Base-by-base conservation (phyloP, 306 rosid species). In the Cicer arietinum region DNA sequence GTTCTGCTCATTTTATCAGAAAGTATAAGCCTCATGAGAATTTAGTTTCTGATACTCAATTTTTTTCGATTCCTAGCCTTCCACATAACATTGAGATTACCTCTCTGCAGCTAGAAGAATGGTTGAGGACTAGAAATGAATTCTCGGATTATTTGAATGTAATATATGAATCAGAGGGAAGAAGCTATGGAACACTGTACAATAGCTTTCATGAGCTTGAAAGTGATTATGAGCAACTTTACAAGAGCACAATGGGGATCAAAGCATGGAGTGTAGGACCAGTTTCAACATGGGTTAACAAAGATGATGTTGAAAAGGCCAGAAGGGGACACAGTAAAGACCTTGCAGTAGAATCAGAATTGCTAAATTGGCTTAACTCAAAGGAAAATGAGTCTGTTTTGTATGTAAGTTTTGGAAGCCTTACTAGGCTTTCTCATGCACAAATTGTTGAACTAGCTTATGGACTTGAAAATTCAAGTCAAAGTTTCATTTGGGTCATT, bases 241-340 rank as follows among this genome's bases (percentile, higher is more conserved):
- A 81, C 10, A 46, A 60, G 52, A 62, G 12, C 12, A 52, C 73
- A 5, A 11, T 52, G 45, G 76, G 73, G 67, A 17, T 80, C 61
- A 80, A 80, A 17, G 37, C 67, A 18, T 80, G 80, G 84, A 75
- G 73, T 67, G 14, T 76, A 43, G 84, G 84, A 69, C 84, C 84
- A 62, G 77, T 81, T 75, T 61, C 84, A 35, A 18, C 63, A 0
- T 75, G 74, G 77, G 37, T 20, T 52, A 62, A 75, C 46, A 59
- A 45, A 18, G 47, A 39, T 43, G 68, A 30, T 10, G 16, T 22
- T 22, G 25, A 22, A 22, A 22, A 22, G 25, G 25, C 25, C 2
- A 22, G 25, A 22, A 22, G 25, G 25, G 25, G 25, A 22, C 25
- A 22, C 25, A 22, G 25, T 22, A 18, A n/a, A 39, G 66, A 53